These are phyloP conservation scores for Zasmidium cellare DNA, from an alignment of 2,329 filamentous ascomycete genomes.

Conservation along the genomic window DNA sequence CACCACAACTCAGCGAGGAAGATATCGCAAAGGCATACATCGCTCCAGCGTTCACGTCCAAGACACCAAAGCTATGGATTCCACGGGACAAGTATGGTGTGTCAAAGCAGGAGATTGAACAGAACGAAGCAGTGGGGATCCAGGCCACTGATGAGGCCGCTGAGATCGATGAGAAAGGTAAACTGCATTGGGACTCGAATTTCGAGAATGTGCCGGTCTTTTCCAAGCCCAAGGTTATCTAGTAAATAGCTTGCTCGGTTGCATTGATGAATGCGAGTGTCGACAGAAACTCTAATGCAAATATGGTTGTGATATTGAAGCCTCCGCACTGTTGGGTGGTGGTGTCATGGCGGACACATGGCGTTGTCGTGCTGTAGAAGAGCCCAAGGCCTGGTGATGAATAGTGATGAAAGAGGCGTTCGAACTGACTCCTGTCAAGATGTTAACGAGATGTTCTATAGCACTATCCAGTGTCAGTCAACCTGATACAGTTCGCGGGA, in stretches of 20 bases:
- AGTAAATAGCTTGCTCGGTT: neutral
- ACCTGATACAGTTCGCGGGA: neutral
- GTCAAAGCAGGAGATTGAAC: slow-evolving; percentile 42
- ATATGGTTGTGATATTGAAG: neutral
- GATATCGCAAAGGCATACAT: slow-evolving; percentile 43
- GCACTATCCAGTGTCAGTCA: neutral
- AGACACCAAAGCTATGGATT: slow-evolving; percentile 49
- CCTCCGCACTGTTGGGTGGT: neutral
- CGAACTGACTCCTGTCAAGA: neutral
- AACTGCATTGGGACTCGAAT: slow-evolving; percentile 45
- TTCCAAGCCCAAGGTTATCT: slow-evolving; percentile 32
- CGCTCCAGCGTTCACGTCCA: slow-evolving; percentile 45
- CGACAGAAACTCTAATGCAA: too few relatives aligned
- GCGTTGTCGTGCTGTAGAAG: neutral
- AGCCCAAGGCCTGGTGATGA: too few relatives aligned
- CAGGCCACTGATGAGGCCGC: slow-evolving; percentile 48
- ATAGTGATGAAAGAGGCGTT: neutral
- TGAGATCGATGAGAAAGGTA: slow-evolving; percentile 46
- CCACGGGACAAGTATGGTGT: slow-evolving; percentile 46
- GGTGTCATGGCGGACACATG: neutral
- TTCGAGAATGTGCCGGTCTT: slow-evolving; percentile 46
- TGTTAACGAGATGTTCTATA: neutral
- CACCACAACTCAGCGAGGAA: slow-evolving; percentile 26
- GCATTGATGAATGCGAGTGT: slow-evolving; percentile 6
- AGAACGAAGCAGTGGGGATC: slow-evolving; percentile 41